Conservation (phyloP, 2,329 filamentous ascomycete genomes). For the Cercospora brassicicola region DNA sequence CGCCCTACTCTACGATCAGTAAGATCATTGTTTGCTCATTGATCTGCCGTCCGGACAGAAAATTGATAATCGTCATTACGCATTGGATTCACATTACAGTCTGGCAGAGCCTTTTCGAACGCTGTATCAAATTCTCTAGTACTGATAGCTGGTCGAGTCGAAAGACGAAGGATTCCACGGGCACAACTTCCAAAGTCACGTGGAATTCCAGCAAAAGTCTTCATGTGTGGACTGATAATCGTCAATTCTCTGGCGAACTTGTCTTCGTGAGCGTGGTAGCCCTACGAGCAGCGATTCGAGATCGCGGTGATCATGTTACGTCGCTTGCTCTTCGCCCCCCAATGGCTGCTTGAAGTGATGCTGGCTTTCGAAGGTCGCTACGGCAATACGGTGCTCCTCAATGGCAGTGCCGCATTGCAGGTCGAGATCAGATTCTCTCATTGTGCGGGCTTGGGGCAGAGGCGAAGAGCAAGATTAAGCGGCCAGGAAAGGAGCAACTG, state of each 20-base stretch:
- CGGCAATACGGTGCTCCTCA: background rate
- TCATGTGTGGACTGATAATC: background rate
- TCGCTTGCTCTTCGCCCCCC: background rate
- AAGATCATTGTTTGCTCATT: background rate
- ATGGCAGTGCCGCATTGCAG: background rate
- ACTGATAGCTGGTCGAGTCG: background rate
- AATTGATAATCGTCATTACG: background rate
- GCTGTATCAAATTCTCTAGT: background rate
- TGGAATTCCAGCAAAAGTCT: background rate
- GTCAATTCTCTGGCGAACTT: background rate
- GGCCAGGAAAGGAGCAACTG: background rate
- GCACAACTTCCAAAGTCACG: background rate
- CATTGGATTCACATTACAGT: background rate
- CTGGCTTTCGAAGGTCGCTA: background rate
- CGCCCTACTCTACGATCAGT: background rate
- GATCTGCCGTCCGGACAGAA: background rate
- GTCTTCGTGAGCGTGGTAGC: background rate
- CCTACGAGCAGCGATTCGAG: background rate
- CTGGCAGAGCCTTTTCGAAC: background rate
- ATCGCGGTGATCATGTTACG: background rate
- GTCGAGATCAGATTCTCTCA: background rate
- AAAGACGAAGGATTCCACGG: background rate
- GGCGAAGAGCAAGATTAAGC: background rate
- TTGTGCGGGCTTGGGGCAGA: background rate
- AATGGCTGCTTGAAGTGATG: background rate